Base-by-base conservation (phyloP, 345 rosid genomes). In the Anastatica hierochuntica region DNA sequence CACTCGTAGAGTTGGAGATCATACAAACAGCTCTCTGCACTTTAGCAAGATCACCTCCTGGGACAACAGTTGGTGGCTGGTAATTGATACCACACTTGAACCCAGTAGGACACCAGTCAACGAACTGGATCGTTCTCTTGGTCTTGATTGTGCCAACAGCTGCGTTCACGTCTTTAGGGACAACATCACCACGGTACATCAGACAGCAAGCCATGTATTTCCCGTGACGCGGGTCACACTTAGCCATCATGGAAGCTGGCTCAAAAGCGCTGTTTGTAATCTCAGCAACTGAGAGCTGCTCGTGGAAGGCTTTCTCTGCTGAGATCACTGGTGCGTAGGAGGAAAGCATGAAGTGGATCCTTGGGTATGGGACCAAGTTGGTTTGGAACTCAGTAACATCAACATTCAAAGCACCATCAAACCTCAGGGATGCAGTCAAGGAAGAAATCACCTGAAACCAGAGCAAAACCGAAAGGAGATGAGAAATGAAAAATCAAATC, bases 161-260 rank as follows among this genome's bases (percentile, higher is more conserved):
- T 15, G 87, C 87, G 21, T 80, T 83, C 16, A 80, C 87, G 17
- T 80, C 90, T 67, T 80, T 83, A 41, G 90, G 90, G 43, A 83
- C 90, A 10, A 83, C 90, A 53, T 83, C 90, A 52, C 90, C 90
- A 17, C 84, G 78, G 76, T 83, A 83, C 86, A 83, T 83, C 66
- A 83, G 63, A 62, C 90, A 83, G 65, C 86, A 83, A 4, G 90
- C 90, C 90, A 83, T 83, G 70, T 83, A 83, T 55, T 83, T 80
- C n/a, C 90, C 87, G n/a, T 83, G 90, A 66, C 90, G 87, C 0
- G 90, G 90, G 52, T 83, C 90, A 50, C 90, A 82, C 71, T 77
- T 77, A 1, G 82, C 77, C 82, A 74, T 77, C 79, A 77, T 77
- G 6, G 79, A 74, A 21, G 79, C 70, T 4, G 82, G 82, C 72